A percentile compares a stretch with the other conserved stretches of the same genome.
Evolutionary conservation across 78 protist genomes (phyloP).

Genomic region (Speleostelium caveatum): DNA sequence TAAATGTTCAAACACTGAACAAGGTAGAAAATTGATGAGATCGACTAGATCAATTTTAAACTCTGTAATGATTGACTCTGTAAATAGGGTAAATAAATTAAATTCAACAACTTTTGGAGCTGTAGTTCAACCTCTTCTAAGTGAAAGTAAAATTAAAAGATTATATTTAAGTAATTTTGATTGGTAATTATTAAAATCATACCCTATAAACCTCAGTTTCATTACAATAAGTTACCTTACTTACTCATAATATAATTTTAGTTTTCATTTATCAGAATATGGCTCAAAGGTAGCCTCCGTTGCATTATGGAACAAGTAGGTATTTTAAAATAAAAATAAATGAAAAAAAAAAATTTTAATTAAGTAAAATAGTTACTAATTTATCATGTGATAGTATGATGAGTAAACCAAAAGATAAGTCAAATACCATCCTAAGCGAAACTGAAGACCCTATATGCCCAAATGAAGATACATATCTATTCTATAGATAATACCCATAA

Average conservation of each 20-base stretch:
- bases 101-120: neutral
- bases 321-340: too few relatives aligned
- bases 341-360: too few relatives aligned
- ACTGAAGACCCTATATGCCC: neutral
- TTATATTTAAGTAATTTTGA: neutral
- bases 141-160: neutral
- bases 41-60: neutral
- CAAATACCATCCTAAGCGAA: neutral
- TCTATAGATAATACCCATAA: too few relatives aligned
- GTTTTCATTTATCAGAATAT: neutral
- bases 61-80: neutral
- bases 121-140: neutral
- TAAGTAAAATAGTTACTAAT: neutral
- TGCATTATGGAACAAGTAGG: neutral
- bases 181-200: neutral
- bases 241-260: too few relatives aligned
- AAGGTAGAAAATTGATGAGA: neutral
- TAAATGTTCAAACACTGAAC: neutral
- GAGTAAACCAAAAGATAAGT: neutral
- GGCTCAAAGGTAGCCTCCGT: neutral
- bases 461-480: constrained; percentile 5
- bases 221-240: neutral
- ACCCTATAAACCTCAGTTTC: neutral
- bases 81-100: neutral
- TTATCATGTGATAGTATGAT: too few relatives aligned